A percentile compares a stretch with the other conserved stretches of the same genome.
phyloP scores from a whole-genome alignment of 805 yeast species.

The Candida ipomoeae region DNA sequence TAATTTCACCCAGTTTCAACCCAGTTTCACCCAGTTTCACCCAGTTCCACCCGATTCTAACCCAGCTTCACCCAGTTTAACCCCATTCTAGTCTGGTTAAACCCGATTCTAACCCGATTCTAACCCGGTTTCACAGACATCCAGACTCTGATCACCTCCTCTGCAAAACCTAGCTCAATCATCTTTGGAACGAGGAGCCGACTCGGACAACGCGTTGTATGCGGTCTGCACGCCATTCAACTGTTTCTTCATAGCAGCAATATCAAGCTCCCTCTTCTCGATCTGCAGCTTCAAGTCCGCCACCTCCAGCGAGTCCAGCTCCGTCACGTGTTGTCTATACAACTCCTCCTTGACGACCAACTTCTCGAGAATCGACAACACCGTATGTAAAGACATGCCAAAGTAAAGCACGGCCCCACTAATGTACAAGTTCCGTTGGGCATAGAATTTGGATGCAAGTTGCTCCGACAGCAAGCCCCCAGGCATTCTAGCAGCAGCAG shows the following conservation, averaged over 20 bases:
- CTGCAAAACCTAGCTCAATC: slow-evolving; percentile 9
- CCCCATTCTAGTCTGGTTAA: too few relatives aligned
- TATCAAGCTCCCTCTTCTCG: slow-evolving; percentile 38
- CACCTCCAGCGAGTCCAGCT: slow-evolving; percentile 21
- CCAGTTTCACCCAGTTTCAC: too few relatives aligned
- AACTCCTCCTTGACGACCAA: slow-evolving; percentile 44
- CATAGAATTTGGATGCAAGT: slow-evolving; percentile 56
- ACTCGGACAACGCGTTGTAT: slow-evolving; percentile 39
- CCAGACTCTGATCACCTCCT: too few relatives aligned
- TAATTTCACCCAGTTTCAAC: too few relatives aligned
- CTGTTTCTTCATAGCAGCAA: slow-evolving; percentile 48
- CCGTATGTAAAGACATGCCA: slow-evolving; percentile 50
- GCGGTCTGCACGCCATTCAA: slow-evolving; percentile 47
- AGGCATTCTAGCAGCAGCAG: neutral
- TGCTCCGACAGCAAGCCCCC: slow-evolving; percentile 41
- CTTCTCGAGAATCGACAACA: slow-evolving; percentile 48
- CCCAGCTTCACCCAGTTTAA: too few relatives aligned
- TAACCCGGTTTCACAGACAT: neutral
- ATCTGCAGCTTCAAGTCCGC: slow-evolving; percentile 35
- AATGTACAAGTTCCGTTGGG: slow-evolving; percentile 60
- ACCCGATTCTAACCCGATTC: too few relatives aligned
- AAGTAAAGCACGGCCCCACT: slow-evolving; percentile 61
- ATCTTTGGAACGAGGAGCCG: slow-evolving; percentile 13
- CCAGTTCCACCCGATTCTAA: too few relatives aligned
- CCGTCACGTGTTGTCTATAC: slow-evolving; percentile 17